Percentiles rank a stretch among this genome's conserved stretches.
Evolutionary conservation across 345 rosid species (phyloP).

Genomic region (Citrus trifoliata): DNA sequence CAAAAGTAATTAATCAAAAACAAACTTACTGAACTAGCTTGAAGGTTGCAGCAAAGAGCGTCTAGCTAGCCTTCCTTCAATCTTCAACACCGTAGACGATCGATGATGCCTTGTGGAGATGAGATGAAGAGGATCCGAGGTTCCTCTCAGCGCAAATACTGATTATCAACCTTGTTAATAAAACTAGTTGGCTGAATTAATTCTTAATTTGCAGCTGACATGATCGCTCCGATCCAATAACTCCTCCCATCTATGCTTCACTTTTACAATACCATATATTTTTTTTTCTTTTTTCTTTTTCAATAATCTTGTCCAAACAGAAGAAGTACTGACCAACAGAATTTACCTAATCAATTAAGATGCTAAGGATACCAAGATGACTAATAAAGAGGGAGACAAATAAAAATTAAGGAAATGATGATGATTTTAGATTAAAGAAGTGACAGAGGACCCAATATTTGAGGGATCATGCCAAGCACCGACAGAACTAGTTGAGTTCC

Average conservation of each 20-base stretch:
- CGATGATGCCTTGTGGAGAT: slow-evolving; percentile 29
- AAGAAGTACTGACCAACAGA: slow-evolving; percentile 5
- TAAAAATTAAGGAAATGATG: slow-evolving; percentile 23
- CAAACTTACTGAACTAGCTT: slow-evolving; percentile 27
- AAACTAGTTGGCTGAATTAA: slow-evolving; percentile 39
- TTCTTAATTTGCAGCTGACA: slow-evolving; percentile 52
- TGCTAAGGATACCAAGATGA: slow-evolving; percentile 21
- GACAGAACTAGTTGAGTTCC: slow-evolving; percentile 38
- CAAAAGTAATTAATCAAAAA: slow-evolving; percentile 13
- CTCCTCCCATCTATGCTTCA: slow-evolving; percentile 50
- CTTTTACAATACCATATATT: slow-evolving; percentile 8
- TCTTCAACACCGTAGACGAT: slow-evolving; percentile 29
- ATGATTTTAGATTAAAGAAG: slow-evolving; percentile 56
- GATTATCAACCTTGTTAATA: slow-evolving; percentile 38
- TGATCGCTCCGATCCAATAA: slow-evolving; percentile 85
- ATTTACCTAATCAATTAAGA: slow-evolving; percentile 12
- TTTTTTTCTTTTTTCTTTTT: not conserved
- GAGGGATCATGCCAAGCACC: slow-evolving; percentile 73
- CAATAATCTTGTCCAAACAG: slow-evolving; percentile 21
- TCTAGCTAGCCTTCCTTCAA: slow-evolving; percentile 6
- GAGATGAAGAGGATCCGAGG: slow-evolving; percentile 94
- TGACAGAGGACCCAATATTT: slow-evolving; percentile 68
- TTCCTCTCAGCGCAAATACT: slow-evolving; percentile 70
- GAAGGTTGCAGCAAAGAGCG: slow-evolving; percentile 33
- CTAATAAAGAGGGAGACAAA: slow-evolving; percentile 42